A percentile compares a stretch with the other conserved stretches of the same genome.
Conservation (phyloP, 2,329 filamentous ascomycete species). For the Fusarium lyarnte region DNA sequence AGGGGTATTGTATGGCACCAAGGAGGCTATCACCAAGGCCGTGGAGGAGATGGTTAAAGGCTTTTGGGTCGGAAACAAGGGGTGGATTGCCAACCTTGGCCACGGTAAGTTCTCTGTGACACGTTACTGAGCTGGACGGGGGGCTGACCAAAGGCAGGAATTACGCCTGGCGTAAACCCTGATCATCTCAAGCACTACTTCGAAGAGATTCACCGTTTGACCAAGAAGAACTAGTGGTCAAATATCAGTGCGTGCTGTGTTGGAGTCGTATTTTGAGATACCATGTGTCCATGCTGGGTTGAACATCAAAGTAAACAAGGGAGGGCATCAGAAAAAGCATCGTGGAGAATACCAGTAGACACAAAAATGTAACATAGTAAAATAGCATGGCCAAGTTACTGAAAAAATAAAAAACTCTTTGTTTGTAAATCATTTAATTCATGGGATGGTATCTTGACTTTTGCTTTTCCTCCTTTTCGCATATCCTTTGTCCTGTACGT, state of each 20-base stretch:
- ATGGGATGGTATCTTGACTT: conserved; percentile 38
- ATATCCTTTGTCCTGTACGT: conserved; percentile 1
- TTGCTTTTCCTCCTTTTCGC: conserved; percentile 19
- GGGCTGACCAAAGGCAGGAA: conserved; percentile 63
- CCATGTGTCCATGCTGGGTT: neutral
- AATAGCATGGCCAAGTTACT: conserved; percentile 19
- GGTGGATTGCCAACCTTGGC: conserved; percentile 97
- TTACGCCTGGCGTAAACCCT: conserved; percentile 94
- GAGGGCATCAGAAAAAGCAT: neutral
- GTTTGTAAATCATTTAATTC: conserved; percentile 23
- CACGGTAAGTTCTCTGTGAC: conserved; percentile 72
- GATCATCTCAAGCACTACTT: conserved; percentile 95
- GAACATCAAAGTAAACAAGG: neutral
- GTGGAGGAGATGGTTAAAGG: conserved; percentile 89
- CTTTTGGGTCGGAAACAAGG: conserved; percentile 81
- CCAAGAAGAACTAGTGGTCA: conserved; percentile 53
- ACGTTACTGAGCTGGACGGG: neutral
- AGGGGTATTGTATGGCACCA: conserved; percentile 87
- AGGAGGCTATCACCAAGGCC: conserved; percentile 80
- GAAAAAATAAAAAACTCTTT: neutral
- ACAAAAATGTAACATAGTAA: conserved; percentile 36
- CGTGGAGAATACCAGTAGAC: conserved; percentile 1
- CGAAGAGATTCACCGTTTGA: conserved; percentile 83
- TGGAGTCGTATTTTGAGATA: conserved; percentile 1
- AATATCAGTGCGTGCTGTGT: neutral